A percentile compares a stretch with the other conserved stretches of the same genome.
These are phyloP conservation scores for Basidioascus undulatus DNA, from an alignment of 768 basidiomycete species.

Conservation along the genomic window DNA sequence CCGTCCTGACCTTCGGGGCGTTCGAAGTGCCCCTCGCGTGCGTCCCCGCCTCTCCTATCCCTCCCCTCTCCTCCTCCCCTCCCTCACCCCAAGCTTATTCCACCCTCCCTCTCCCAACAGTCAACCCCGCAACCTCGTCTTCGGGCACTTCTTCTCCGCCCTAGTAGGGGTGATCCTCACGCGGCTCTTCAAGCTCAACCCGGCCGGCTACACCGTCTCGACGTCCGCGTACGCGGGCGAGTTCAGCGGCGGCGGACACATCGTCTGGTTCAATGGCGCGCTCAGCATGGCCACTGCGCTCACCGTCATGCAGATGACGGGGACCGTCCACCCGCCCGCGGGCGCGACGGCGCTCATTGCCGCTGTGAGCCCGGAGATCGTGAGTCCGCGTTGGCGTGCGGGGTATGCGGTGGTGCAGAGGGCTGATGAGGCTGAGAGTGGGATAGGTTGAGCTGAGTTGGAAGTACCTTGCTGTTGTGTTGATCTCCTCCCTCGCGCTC, in stretches of 20 bases:
- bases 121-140: constrained; percentile 4
- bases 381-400: too few relatives aligned
- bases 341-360: constrained; percentile 6
- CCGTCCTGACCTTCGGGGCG: too few relatives aligned
- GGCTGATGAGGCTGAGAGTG: too few relatives aligned
- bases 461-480: constrained; percentile 1
- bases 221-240: constrained; percentile 1
- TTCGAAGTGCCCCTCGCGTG: too few relatives aligned
- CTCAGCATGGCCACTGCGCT: constrained; percentile 1
- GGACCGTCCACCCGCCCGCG: constrained; percentile 6
- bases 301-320: constrained; percentile 5
- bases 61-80: too few relatives aligned
- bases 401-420: too few relatives aligned
- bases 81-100: too few relatives aligned
- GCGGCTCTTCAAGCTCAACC: constrained; percentile 1
- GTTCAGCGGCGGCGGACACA: constrained; percentile 2
- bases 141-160: constrained; percentile 1
- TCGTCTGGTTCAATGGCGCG: constrained; percentile 5
- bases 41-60: too few relatives aligned
- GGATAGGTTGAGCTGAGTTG: constrained; percentile 1
- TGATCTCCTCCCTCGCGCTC: constrained; percentile 1
- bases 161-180: constrained; percentile 1
- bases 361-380: not conserved
- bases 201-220: not conserved
- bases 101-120: too few relatives aligned